Evolutionary conservation across 257 asterid species (phyloP), one percentile per base, ranked within the genome.

Genomic region (Nicotiana undulata): DNA sequence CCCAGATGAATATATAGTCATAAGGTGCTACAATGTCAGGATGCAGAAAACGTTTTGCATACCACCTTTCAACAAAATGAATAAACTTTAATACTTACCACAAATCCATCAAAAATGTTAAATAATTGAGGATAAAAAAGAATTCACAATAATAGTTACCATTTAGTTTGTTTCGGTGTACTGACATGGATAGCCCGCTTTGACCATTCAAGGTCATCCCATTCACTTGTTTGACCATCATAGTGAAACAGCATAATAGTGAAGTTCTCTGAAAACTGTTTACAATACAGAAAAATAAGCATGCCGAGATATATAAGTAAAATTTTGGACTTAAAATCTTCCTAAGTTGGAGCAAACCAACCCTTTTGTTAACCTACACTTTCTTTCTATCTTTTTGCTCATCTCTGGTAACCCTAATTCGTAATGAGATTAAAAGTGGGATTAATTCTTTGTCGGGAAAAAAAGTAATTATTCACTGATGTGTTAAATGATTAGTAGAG

Each of bases 181-280:
- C 97, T 93, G 83, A 95, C 90, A 66, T 93, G 98, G 85, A 95
- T 93, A 72, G 98, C 97, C 51, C 86, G 89, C 86, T 88, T 87
- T 53, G 98, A 95, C 97, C 98, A 95, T 90, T 93, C 98, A 72
- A 91, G 91, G 82, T 93, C 95, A 76, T 92, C 98, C 98, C 99
- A 93, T 89, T 95, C 98, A 76, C 88, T 93, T 68, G 97, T 88
- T 74, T 87, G 94, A 56, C 94, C 94, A 84, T 95, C 99, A 86
- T 93, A 95, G 94, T 95, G 98, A 85, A 95, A 95, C 79, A 95
- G 64, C 87, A 95, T 61, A 81, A 93, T 86, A 72, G 91, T 88
- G 84, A 95, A 95, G 92, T 93, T 92, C 78, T 93, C 97, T 80
- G 98, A 87, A 87, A 95, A 86, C 99, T 95, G 97, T 83, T 74